These are phyloP conservation scores for Flaveria bidentis DNA, from an alignment of 129 eudicot species.

Conservation along the genomic window DNA sequence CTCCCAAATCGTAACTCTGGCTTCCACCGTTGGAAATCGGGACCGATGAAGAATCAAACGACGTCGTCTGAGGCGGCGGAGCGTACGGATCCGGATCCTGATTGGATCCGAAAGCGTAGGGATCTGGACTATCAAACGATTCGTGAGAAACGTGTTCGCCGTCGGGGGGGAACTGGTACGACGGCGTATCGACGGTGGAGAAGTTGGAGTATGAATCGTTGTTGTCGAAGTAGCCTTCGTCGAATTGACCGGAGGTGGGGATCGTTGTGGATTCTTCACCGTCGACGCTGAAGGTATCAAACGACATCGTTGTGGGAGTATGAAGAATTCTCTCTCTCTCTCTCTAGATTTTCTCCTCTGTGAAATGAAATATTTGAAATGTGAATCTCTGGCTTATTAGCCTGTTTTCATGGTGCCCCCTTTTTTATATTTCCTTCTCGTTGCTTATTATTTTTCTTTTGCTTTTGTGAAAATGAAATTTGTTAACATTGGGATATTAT, in stretches of 20 bases:
- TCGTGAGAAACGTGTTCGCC: slow-evolving; percentile 41
- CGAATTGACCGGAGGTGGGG: slow-evolving; percentile 42
- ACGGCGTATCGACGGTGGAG: slow-evolving; percentile 49
- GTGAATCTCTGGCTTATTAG: slow-evolving; percentile 13
- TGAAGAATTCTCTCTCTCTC: slow-evolving; percentile 24
- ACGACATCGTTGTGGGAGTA: slow-evolving; percentile 28
- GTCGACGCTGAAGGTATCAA: slow-evolving; percentile 74
- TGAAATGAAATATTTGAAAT: not conserved
- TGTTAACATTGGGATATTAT: not conserved
- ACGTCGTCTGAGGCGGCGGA: slow-evolving; percentile 31
- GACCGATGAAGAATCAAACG: slow-evolving; percentile 47
- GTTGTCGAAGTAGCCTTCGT: slow-evolving; percentile 54
- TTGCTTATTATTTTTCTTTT: not conserved
- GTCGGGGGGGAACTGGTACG: slow-evolving; percentile 36
- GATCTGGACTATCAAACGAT: slow-evolving; percentile 63
- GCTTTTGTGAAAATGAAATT: not conserved
- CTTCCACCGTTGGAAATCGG: slow-evolving; percentile 77
- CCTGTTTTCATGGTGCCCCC: slow-evolving; percentile 36
- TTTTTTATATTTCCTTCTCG: not conserved
- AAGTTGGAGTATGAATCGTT: slow-evolving; percentile 43
- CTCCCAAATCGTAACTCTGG: slow-evolving; percentile 50
- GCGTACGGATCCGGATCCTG: slow-evolving; percentile 38
- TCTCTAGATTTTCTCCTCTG: slow-evolving; percentile 24
- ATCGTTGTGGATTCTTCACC: slow-evolving; percentile 53
- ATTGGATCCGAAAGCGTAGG: slow-evolving; percentile 51